Evolutionary conservation across 2,329 filamentous ascomycete species (phyloP).

Genomic region (Exophiala bonariae): DNA sequence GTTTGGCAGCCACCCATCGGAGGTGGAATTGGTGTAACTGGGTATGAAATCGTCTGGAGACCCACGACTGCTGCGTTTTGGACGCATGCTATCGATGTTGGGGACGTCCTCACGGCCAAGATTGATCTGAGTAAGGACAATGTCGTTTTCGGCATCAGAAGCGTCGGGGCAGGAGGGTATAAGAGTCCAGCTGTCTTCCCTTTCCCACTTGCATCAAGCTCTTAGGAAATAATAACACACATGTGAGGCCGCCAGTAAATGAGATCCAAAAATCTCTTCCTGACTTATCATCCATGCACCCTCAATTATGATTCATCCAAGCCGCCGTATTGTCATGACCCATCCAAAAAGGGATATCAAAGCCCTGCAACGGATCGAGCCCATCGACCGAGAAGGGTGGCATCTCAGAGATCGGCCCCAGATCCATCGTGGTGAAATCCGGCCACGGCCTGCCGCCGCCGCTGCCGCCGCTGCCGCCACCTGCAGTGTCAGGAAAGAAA

Average conservation of each 20-base stretch:
- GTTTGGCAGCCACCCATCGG: slow-evolving; percentile 41
- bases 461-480: neutral
- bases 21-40: slow-evolving; percentile 41
- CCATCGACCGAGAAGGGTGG: slow-evolving; percentile 9
- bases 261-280: no score
- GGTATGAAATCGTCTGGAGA: slow-evolving; percentile 60
- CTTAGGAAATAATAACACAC: neutral
- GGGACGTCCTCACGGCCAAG: slow-evolving; percentile 45
- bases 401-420: slow-evolving; percentile 3
- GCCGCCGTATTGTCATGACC: slow-evolving; percentile 13
- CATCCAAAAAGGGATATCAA: slow-evolving; percentile 17
- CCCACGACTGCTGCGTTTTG: slow-evolving; percentile 52
- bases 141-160: slow-evolving; percentile 57
- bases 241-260: no score
- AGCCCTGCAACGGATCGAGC: slow-evolving; percentile 15
- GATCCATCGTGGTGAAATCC: slow-evolving; percentile 6
- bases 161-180: slow-evolving; percentile 52
- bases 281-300: no score
- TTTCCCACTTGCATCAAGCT: slow-evolving; percentile 31
- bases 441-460: slow-evolving; percentile 2
- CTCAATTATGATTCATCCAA: slow-evolving; percentile 11
- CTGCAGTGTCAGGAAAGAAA: slow-evolving; percentile 1
- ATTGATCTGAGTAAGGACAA: slow-evolving; percentile 58
- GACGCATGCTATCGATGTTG: slow-evolving; percentile 52
- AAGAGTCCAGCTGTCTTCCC: slow-evolving; percentile 51